Evolutionary conservation across 78 protist species (phyloP).

Genomic region (Dictyostelium purpureum): DNA sequence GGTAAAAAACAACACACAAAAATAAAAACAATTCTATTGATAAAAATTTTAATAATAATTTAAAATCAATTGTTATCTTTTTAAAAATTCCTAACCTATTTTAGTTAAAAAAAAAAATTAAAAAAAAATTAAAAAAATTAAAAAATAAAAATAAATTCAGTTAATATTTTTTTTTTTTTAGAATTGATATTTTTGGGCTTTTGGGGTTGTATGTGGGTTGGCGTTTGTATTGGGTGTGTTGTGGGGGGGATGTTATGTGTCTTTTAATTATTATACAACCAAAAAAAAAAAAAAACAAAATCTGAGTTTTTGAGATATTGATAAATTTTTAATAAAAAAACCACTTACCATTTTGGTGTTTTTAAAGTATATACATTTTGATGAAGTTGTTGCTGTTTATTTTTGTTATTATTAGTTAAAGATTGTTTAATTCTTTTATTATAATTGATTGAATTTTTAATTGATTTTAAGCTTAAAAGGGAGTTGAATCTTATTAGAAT

Average conservation of each 20-base stretch:
- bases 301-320: not conserved
- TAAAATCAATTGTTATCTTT: not conserved
- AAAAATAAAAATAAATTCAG: not conserved
- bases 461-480: not conserved
- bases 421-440: not conserved
- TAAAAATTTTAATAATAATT: not conserved
- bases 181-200: not conserved
- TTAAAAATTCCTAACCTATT: not conserved
- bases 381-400: not conserved
- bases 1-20: not conserved
- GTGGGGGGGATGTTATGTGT: not conserved
- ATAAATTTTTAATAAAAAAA: no score
- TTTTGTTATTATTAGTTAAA: not conserved
- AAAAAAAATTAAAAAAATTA: not conserved
- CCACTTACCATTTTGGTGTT: conserved; percentile 11
- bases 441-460: conserved; percentile 1
- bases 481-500: not conserved
- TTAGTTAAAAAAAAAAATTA: not conserved
- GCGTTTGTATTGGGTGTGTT: no score
- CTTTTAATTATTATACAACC: no score
- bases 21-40: not conserved
- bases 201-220: not conserved
- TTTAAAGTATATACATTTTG: not conserved
- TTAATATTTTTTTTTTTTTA: not conserved
- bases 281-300: not conserved